Conservation (phyloP, 495 filamentous ascomycete species). For the Darksidea phi region DNA sequence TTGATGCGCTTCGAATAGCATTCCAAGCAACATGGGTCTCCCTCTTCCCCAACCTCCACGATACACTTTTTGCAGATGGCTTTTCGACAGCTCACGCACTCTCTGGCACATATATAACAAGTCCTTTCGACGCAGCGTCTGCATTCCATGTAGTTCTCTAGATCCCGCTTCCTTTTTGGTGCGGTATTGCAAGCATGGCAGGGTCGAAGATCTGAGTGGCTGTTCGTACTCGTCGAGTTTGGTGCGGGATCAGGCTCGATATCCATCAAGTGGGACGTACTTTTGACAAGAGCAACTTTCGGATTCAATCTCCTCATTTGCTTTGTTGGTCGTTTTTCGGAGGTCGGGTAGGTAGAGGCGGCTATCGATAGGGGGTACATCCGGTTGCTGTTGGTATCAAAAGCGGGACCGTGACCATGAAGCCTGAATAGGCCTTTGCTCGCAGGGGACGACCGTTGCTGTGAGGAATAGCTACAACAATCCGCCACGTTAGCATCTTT, state of each 20-base stretch:
- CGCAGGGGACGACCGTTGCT: not conserved
- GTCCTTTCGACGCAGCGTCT: constrained; percentile 25
- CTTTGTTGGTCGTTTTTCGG: constrained; percentile 8
- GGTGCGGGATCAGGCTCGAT: constrained; percentile 3
- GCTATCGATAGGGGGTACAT: not conserved
- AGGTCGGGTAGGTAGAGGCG: not conserved
- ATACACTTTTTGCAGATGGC: constrained; percentile 28
- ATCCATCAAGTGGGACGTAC: constrained; percentile 27
- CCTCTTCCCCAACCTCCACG: constrained; percentile 33
- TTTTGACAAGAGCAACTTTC: constrained; percentile 8
- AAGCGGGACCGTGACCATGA: not conserved
- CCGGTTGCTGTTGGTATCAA: not conserved
- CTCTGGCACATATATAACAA: constrained; percentile 32
- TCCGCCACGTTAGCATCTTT: not conserved
- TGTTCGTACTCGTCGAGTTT: not conserved
- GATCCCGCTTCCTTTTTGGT: constrained; percentile 22
- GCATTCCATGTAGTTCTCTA: constrained; percentile 27
- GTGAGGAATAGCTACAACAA: not conserved
- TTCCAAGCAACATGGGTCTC: constrained; percentile 26
- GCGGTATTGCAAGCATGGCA: constrained; percentile 33
- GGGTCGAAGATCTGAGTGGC: constrained; percentile 21
- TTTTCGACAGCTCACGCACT: constrained; percentile 17
- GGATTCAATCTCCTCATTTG: constrained; percentile 7
- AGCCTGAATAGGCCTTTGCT: not conserved
- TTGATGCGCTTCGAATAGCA: constrained; percentile 12